Percentiles rank a stretch among this genome's conserved stretches.
phyloP scores from a whole-genome alignment of 139 green algal species.

The Marvania coccoides region DNA sequence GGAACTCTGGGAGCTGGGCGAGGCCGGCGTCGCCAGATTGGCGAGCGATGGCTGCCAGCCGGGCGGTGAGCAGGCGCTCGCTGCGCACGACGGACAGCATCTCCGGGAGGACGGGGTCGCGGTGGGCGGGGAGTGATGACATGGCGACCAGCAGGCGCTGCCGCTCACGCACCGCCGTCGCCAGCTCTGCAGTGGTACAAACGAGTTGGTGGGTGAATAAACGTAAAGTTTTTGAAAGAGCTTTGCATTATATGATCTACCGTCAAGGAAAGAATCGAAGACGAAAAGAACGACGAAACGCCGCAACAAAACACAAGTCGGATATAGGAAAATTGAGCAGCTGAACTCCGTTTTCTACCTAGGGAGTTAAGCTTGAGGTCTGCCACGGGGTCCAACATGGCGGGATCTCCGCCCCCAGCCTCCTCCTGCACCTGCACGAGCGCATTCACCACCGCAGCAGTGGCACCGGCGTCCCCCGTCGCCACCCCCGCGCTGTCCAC shows the following conservation, averaged over 20 bases:
- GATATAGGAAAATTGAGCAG: no score
- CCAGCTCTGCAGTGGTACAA: constrained; percentile 2
- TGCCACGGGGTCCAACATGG: constrained; percentile 19
- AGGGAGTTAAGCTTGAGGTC: constrained; percentile 43
- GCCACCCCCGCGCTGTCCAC: constrained; percentile 33
- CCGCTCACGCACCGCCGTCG: constrained; percentile 22
- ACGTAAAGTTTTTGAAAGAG: no score
- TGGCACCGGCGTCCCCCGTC: constrained; percentile 4
- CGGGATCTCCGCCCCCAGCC: constrained; percentile 1
- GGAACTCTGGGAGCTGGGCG: constrained; percentile 81
- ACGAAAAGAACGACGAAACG: no score
- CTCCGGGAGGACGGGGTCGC: constrained; percentile 38
- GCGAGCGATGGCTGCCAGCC: constrained; percentile 34
- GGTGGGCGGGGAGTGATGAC: constrained; percentile 29
- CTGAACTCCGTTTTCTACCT: no score
- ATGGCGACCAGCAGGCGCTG: constrained; percentile 26
- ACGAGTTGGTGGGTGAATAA: not conserved
- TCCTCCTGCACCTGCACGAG: constrained; percentile 24
- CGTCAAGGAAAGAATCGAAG: no score
- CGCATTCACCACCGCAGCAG: constrained; percentile 25
- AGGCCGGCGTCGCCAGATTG: constrained; percentile 57
- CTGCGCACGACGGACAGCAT: constrained; percentile 40
- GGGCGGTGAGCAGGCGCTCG: constrained; percentile 36
- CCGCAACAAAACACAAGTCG: no score
- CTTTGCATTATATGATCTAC: no score